phyloP scores from a whole-genome alignment of 805 yeast species.

The Geotrichum ghanense region DNA sequence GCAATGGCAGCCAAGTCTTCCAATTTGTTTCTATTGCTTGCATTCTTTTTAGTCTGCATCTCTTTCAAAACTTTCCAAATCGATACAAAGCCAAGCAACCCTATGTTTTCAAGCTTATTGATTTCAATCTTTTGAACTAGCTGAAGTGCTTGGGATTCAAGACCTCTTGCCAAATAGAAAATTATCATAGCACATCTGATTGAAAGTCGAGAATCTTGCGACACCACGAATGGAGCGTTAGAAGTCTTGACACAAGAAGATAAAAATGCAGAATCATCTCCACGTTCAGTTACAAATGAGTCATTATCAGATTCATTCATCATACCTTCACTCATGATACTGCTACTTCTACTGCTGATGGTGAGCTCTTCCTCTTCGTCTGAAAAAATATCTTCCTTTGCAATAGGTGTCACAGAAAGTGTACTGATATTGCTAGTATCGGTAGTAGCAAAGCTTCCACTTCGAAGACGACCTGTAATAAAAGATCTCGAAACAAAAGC shows the following conservation, averaged over 20 bases:
- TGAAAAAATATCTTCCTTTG: not conserved
- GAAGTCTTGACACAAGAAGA: conserved; percentile 4
- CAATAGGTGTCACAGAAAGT: too few species aligned
- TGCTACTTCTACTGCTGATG: not conserved
- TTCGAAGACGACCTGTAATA: not conserved
- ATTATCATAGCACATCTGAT: conserved; percentile 18
- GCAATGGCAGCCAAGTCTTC: conserved; percentile 18
- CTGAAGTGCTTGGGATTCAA: conserved; percentile 9
- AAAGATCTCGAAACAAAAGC: not conserved
- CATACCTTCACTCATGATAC: not conserved
- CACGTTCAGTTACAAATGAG: conserved; percentile 3
- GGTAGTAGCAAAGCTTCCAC: too few species aligned
- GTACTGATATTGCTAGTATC: too few species aligned
- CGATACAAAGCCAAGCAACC: conserved; percentile 24
- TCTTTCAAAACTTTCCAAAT: conserved; percentile 14
- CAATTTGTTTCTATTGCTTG: conserved; percentile 9
- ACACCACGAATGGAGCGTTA: conserved; percentile 2
- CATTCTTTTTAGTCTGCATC: conserved; percentile 10
- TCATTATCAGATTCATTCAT: not conserved
- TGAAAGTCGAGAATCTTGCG: conserved; percentile 19
- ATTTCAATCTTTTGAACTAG: conserved; percentile 9
- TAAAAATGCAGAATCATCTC: conserved; percentile 2
- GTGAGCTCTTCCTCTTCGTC: conserved; percentile 2
- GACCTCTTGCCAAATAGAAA: conserved; percentile 10
- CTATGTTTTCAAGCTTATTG: conserved; percentile 14